A percentile compares a stretch with the other conserved stretches of the same genome.
Conservation (phyloP, 2,329 filamentous ascomycete genomes). For the Chaetomium strumarium region DNA sequence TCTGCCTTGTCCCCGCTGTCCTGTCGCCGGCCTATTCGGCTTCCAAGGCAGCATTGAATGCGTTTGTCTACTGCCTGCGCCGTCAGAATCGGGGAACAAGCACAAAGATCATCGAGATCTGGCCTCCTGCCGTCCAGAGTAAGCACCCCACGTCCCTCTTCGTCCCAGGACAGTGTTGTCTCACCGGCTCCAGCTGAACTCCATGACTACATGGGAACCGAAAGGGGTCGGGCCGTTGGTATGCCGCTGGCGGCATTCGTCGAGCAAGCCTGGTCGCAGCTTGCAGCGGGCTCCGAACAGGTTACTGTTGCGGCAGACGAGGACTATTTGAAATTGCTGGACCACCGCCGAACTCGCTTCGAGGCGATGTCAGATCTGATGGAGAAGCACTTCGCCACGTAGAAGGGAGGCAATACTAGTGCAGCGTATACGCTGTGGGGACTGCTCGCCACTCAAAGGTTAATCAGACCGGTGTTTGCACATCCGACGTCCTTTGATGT, state of each 20-base stretch:
- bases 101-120: constrained; percentile 4
- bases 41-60: constrained; percentile 47
- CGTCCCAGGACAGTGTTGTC: background rate
- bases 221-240: background rate
- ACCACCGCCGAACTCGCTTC: no score
- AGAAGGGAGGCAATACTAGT: no score
- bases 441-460: no score
- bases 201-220: constrained; percentile 5
- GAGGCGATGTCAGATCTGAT: no score
- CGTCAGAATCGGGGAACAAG: background rate
- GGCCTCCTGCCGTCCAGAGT: constrained; percentile 4
- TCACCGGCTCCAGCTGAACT: background rate
- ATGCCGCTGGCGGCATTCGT: constrained; percentile 1
- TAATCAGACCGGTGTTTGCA: no score
- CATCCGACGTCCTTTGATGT: no score
- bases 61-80: background rate
- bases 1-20: constrained; percentile 38
- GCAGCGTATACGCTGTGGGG: no score
- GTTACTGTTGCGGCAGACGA: background rate
- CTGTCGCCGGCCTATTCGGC: constrained; percentile 44
- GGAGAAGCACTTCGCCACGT: no score
- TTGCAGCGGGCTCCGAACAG: background rate
- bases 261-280: constrained; percentile 5
- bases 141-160: background rate
- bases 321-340: no score